Base-by-base conservation (phyloP, 495 filamentous ascomycete species). In the Chaetomium cochliodes region DNA sequence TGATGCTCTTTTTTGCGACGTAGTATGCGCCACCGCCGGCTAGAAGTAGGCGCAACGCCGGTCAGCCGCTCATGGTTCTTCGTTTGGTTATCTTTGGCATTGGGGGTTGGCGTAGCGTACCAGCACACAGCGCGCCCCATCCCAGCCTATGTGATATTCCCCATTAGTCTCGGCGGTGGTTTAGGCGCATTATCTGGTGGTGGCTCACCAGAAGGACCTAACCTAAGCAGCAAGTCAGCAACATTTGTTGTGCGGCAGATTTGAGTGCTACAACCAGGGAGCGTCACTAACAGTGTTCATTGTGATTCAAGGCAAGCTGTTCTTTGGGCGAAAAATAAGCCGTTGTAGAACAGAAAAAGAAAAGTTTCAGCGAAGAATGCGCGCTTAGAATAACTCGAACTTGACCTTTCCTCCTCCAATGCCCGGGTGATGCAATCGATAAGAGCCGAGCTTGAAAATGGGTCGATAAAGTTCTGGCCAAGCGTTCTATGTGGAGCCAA, bases 1-100 rank as follows among this genome's bases (percentile, higher is more conserved):
- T 93, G 82, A 98, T 93, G 75, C 87, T 89, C 68, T 87, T 83
- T 82, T 98, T 98, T 60, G 94, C 96, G 76, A 96, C 97, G 80
- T 91, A 91, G 84, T 98, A 98, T 66, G 94, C 92, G 44, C 69
- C 78, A 59, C 85, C 93, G 72, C 91, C 94, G 72, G 93, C 94
- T 92, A 72, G 39, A 62, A 11, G 33, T 28, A 20, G 26, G 50
- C 62, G 47, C 65, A 23, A 52, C 18, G 23, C 44, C 52, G 50
- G 67, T 77, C 46, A 77, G 73, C 8, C 56, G 16, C 18, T 39
- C 56, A n/a, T 12, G 15, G 39, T 54, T 25, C 2, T 23, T 20
- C 8, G 30, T 42, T 12, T 0, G 26, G 39, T 22, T 58, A 13
- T 26, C 15, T 22, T 41, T 53, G 15, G 2, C 20, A 37, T 37